These are phyloP conservation scores for Thermothelomyces thermophilus DNA, from an alignment of 2,329 filamentous ascomycete genomes.

Conservation along the genomic window DNA sequence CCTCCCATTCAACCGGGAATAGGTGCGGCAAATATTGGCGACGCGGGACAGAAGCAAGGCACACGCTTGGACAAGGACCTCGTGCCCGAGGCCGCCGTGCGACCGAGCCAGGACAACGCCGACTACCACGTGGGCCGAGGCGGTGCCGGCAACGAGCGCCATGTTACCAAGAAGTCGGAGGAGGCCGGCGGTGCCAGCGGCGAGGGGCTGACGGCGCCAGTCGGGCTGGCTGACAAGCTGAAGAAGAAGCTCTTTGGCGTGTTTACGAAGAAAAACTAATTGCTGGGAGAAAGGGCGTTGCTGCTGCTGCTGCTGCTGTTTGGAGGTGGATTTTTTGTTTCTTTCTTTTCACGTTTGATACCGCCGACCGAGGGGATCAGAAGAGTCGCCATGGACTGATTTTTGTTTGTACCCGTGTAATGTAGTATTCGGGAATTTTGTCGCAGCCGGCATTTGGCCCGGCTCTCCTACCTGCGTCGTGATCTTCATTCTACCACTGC, in stretches of 20 bases:
- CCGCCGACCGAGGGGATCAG: constrained; percentile 8
- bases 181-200: constrained; percentile 27
- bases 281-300: not conserved
- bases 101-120: constrained; percentile 40
- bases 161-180: constrained; percentile 27
- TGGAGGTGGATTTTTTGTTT: not conserved
- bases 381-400: not conserved
- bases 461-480: not conserved
- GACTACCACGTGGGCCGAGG: constrained; percentile 55
- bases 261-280: constrained; percentile 24
- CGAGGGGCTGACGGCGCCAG: constrained; percentile 14
- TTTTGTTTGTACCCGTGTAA: no score
- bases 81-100: constrained; percentile 46
- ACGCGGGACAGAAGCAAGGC: constrained; percentile 35
- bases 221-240: constrained; percentile 49
- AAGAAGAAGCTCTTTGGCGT: constrained; percentile 48
- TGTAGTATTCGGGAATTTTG: not conserved
- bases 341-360: constrained; percentile 14
- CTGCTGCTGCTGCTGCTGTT: no score
- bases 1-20: not conserved
- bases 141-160: constrained; percentile 50
- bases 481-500: not conserved
- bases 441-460: not conserved
- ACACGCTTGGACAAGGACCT: constrained; percentile 46
- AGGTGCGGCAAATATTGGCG: constrained; percentile 55